A percentile compares a stretch with the other conserved stretches of the same genome.
Conservation (phyloP, 768 basidiomycete genomes). For the Pilatotrama ljubarskyi region DNA sequence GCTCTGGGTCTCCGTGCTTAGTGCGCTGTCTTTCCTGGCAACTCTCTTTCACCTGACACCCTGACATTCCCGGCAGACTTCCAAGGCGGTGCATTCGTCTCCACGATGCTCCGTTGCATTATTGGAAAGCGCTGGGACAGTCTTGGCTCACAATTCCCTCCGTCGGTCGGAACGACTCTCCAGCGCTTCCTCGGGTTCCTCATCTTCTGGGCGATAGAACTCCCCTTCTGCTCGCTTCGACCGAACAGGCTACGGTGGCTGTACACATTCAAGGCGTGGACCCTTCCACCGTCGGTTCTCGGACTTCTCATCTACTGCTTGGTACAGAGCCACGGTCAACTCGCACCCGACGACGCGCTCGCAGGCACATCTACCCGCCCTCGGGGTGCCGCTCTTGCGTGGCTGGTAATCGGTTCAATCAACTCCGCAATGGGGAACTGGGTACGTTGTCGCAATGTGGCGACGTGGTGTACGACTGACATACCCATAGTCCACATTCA, state of each 20-base stretch:
- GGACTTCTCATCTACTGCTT: conserved; percentile 23
- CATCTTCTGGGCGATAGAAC: conserved; percentile 21
- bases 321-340: conserved; percentile 17
- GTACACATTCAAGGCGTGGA: conserved; percentile 23
- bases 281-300: conserved; percentile 19
- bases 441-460: neutral
- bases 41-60: no score
- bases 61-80: conserved; percentile 6
- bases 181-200: conserved; percentile 23
- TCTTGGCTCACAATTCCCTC: conserved; percentile 15
- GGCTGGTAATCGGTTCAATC: conserved; percentile 22
- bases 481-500: conserved; percentile 18
- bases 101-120: conserved; percentile 23
- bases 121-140: conserved; percentile 19
- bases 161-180: conserved; percentile 19
- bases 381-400: conserved; percentile 12
- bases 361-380: conserved; percentile 6
- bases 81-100: conserved; percentile 19
- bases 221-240: conserved; percentile 22
- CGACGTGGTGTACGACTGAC: neutral
- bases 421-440: conserved; percentile 24
- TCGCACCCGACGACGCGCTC: conserved; percentile 10
- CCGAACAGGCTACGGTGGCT: conserved; percentile 20
- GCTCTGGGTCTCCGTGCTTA: conserved; percentile 22
- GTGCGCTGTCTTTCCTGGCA: neutral